A percentile compares a stretch with the other conserved stretches of the same genome.
Conservation (phyloP, 139 green algal species). For the Edaphochlamys debaryana region DNA sequence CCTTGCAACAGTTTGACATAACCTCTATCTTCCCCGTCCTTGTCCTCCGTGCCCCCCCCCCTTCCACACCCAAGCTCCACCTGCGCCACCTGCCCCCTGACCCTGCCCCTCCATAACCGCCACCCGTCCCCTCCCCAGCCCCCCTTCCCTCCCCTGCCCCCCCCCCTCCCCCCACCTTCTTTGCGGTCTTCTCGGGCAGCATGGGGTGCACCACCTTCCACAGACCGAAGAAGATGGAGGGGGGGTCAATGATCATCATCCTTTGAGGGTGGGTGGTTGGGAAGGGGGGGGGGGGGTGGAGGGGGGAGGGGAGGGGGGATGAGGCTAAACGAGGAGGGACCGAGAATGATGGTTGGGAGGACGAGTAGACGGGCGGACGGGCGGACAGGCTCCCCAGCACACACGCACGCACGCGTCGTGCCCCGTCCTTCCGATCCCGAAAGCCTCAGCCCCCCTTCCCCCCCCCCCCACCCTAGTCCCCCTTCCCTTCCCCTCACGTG, state of each 20-base stretch:
- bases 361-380: not conserved
- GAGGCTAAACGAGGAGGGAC: not conserved
- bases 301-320: not conserved
- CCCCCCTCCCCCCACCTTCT: conserved; percentile 26
- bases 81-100: no score
- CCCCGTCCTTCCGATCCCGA: no score
- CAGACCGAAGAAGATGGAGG: conserved; percentile 38
- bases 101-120: not conserved
- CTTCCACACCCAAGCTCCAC: not conserved
- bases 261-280: not conserved
- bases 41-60: no score
- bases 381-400: no score
- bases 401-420: no score
- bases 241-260: conserved; percentile 49
- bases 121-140: not conserved
- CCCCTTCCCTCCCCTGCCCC: not conserved
- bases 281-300: no score
- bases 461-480: not conserved
- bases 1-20: not conserved
- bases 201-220: conserved; percentile 40
- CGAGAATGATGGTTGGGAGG: not conserved
- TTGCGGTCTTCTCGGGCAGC: conserved; percentile 40
- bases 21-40: not conserved
- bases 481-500: not conserved
- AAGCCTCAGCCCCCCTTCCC: no score